These are phyloP conservation scores for Kregervanrija pseudodelftensis DNA, from an alignment of 805 yeast genomes.

Conservation along the genomic window DNA sequence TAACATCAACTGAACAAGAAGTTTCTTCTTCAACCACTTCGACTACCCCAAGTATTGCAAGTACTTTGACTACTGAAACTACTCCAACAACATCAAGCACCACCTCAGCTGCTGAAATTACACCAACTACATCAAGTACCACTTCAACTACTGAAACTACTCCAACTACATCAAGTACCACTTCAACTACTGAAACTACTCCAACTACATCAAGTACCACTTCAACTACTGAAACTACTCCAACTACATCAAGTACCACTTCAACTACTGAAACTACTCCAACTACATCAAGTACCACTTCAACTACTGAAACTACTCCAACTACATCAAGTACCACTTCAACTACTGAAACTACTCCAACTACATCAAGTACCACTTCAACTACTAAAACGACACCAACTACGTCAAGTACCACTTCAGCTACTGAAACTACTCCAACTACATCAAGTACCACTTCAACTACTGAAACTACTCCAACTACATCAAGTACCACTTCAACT, in stretches of 20 bases:
- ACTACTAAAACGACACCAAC: too few relatives aligned
- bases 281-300: conserved; percentile 5
- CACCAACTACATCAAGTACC: too few relatives aligned
- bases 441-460: conserved; percentile 9
- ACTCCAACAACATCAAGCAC: too few relatives aligned
- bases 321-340: too few relatives aligned
- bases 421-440: conserved; percentile 13
- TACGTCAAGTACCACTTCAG: conserved; percentile 5
- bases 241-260: conserved; percentile 8
- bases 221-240: conserved; percentile 11
- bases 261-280: background rate
- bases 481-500: too few relatives aligned
- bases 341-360: too few relatives aligned
- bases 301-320: conserved; percentile 14
- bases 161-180: too few relatives aligned
- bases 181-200: conserved; percentile 7
- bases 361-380: too few relatives aligned
- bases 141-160: too few relatives aligned
- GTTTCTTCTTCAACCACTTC: conserved; percentile 13
- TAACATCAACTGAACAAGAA: background rate
- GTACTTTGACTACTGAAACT: too few relatives aligned
- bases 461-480: background rate
- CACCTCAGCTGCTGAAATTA: too few relatives aligned
- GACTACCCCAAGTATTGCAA: conserved; percentile 6
- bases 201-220: conserved; percentile 4